Evolutionary conservation across 2,329 filamentous ascomycete species (phyloP), one percentile per base, ranked within the genome.

Genomic region (Chalaropsis thielavioides): DNA sequence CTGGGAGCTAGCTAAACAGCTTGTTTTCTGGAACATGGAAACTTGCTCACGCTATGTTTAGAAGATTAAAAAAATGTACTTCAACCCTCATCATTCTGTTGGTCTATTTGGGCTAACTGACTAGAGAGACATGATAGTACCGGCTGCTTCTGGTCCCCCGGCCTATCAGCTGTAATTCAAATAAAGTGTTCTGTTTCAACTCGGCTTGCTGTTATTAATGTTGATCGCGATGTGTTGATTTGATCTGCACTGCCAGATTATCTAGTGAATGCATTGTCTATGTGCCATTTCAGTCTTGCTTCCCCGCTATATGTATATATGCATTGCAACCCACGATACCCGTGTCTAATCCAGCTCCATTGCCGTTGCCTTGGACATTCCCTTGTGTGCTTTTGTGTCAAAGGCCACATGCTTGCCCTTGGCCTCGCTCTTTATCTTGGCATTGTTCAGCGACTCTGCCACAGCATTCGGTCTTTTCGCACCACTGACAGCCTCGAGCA

Each of bases 401-500:
- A 63, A 63, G 15, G 59, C 64, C 11, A 59, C 56, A 24, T 65
- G 59, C 22, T 61, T 65, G 10, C 46, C 64, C 58, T 62, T 56
- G 4, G 15, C 54, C 40, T 49, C 60, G 60, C n/a, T 62, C 31
- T 62, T 62, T 38, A 62, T 62, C 43, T 62, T 62, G 40, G 60
- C 41, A 38, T 17, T 60, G 19, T 38, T 56, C 31, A 51, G 41
- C 41, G 43, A 61, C 35, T 63, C 64, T 19, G 27, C 13, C 27
- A 66, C 61, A 17, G 61, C 60, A 51, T 63, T 63, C 27, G 64
- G 64, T 40, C 63, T 61, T n/a, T 61, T 63, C 22, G 43, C 51
- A 15, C 66, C 66, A 35, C 66, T 67, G 17, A 67, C 63, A 22
- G 41, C 66, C 19, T 67, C 66, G 7, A 67, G 40, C 43, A 67